Evolutionary conservation across 2,329 filamentous ascomycete species (phyloP).

Genomic region (Gaeumannomyces sp.): DNA sequence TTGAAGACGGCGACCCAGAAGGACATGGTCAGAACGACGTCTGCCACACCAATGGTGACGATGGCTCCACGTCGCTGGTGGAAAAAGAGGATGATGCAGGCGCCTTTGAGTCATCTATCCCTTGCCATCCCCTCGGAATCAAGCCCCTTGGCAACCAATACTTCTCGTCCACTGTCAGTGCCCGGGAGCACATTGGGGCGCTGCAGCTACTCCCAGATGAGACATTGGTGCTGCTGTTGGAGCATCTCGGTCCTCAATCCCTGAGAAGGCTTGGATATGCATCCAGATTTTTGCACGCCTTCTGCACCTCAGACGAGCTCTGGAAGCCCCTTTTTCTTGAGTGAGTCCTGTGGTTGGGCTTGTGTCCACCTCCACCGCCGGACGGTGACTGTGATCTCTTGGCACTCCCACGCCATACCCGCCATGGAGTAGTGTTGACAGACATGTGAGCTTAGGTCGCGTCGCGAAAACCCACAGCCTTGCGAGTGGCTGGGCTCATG

Average conservation of each 20-base stretch:
- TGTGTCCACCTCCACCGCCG: neutral
- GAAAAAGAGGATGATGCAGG: neutral
- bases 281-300: slow-evolving; percentile 82
- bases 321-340: slow-evolving; percentile 82
- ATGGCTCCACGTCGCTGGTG: neutral
- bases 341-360: slow-evolving; percentile 50
- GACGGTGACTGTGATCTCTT: neutral
- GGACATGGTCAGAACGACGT: neutral
- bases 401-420: neutral
- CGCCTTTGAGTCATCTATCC: slow-evolving; percentile 46
- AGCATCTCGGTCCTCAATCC: slow-evolving; percentile 59
- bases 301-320: slow-evolving; percentile 75
- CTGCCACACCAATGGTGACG: slow-evolving; percentile 9
- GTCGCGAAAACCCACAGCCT: slow-evolving; percentile 24
- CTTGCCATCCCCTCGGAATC: slow-evolving; percentile 73
- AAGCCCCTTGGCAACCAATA: slow-evolving; percentile 83
- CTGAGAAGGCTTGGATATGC: slow-evolving; percentile 66
- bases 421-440: slow-evolving; percentile 12
- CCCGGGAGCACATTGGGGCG: slow-evolving; percentile 58
- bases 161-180: slow-evolving; percentile 58
- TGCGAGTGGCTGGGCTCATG: slow-evolving; percentile 77
- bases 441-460: slow-evolving; percentile 21
- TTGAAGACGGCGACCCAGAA: neutral
- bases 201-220: slow-evolving; percentile 75
- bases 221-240: slow-evolving; percentile 66